These are phyloP conservation scores for Sporothrix brunneoviolacea DNA, from an alignment of 2,329 filamentous ascomycete species.

Conservation along the genomic window DNA sequence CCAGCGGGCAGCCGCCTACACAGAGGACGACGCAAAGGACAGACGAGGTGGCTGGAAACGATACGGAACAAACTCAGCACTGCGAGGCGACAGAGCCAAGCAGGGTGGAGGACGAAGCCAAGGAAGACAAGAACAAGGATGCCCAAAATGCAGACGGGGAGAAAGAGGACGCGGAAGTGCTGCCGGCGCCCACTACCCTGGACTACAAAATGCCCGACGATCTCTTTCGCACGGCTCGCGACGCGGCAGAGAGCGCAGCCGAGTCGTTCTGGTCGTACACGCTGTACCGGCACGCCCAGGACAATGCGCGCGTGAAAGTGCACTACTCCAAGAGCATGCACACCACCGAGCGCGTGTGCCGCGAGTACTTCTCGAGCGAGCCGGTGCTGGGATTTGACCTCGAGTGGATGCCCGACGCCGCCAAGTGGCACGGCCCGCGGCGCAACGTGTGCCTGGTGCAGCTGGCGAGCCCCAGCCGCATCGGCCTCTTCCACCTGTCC, in stretches of 20 bases:
- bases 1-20: too few relatives aligned
- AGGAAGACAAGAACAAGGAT: not conserved
- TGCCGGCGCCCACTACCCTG: conserved; percentile 32
- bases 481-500: conserved; percentile 77
- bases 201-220: conserved; percentile 42
- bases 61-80: not conserved
- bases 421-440: conserved; percentile 43
- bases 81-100: not conserved
- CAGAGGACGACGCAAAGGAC: not conserved
- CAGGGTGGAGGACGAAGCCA: not conserved
- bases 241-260: conserved; percentile 35
- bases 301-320: conserved; percentile 51
- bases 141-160: not conserved
- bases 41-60: too few relatives aligned
- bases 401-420: conserved; percentile 64
- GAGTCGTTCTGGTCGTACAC: conserved; percentile 62
- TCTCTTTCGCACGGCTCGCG: conserved; percentile 42
- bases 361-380: conserved; percentile 60
- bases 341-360: conserved; percentile 59
- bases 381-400: conserved; percentile 79
- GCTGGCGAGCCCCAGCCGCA: conserved; percentile 66
- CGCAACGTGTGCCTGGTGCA: conserved; percentile 77
- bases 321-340: conserved; percentile 69
- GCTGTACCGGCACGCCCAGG: conserved; percentile 53
- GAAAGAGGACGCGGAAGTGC: conserved; percentile 6